These are phyloP conservation scores for Aurantiochytrium sp. DNA, from an alignment of 108 stramenopile genomes.

Conservation along the genomic window DNA sequence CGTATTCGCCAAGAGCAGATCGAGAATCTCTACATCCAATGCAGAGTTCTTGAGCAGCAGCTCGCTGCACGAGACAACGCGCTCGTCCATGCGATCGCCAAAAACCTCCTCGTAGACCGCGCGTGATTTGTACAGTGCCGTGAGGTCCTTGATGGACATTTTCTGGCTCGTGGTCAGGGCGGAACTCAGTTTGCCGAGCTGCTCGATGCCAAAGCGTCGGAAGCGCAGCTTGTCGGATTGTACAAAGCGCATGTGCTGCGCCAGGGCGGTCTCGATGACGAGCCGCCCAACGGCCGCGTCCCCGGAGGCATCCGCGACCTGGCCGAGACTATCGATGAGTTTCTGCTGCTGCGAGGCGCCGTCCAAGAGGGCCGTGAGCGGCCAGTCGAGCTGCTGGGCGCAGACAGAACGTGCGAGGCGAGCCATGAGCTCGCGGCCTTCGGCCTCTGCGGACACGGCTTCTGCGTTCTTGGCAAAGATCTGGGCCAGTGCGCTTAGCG, in stretches of 20 bases:
- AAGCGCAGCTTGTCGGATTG: constrained; percentile 20
- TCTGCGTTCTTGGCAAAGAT: not conserved
- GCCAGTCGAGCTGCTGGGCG: not conserved
- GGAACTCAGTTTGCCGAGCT: not conserved
- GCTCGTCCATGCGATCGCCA: constrained; percentile 16
- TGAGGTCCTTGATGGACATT: not conserved
- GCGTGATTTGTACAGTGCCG: not conserved
- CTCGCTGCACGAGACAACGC: not conserved
- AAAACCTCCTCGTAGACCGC: not conserved
- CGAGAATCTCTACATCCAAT: constrained; percentile 8
- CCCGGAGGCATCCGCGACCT: not conserved
- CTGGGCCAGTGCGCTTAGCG: not conserved
- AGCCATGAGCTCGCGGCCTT: too few species aligned
- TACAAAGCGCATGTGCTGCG: not conserved
- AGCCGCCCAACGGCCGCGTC: not conserved
- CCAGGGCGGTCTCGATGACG: not conserved
- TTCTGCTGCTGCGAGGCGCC: not conserved
- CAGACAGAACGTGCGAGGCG: not conserved
- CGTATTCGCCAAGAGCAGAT: not conserved
- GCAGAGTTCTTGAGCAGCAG: not conserved
- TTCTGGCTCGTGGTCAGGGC: not conserved
- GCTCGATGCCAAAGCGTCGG: constrained; percentile 9
- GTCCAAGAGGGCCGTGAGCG: not conserved
- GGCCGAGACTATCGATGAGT: not conserved
- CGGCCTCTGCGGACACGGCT: not conserved